Evolutionary conservation across 2,329 filamentous ascomycete species (phyloP).

Genomic region (Thelonectria olida): DNA sequence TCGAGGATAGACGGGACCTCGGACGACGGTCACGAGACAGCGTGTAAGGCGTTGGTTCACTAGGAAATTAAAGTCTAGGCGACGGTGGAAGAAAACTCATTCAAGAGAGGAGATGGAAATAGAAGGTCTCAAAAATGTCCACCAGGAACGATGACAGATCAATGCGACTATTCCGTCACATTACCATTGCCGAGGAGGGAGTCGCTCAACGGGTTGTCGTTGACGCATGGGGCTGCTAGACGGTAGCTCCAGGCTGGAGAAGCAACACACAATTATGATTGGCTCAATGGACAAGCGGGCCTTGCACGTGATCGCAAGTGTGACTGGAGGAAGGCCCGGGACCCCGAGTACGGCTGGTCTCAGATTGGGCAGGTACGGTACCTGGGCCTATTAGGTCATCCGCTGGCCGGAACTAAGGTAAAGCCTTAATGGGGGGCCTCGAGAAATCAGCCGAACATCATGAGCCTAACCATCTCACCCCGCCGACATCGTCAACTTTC

Average conservation of each 20-base stretch:
- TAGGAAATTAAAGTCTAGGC: neutral
- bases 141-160: constrained; percentile 11
- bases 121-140: neutral
- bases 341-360: neutral
- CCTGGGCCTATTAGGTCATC: constrained; percentile 20
- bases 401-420: too few species aligned
- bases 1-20: constrained; percentile 13
- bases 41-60: neutral
- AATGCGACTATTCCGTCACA: constrained; percentile 17
- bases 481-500: constrained; percentile 18
- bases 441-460: constrained; percentile 10
- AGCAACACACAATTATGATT: constrained; percentile 31
- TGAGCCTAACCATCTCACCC: constrained; percentile 16
- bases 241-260: constrained; percentile 28
- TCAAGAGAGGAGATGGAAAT: neutral
- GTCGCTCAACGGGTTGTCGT: constrained; percentile 21
- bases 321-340: neutral
- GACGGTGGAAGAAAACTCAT: neutral
- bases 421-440: constrained; percentile 1
- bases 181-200: constrained; percentile 24
- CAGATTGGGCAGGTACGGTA: constrained; percentile 4
- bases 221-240: constrained; percentile 32
- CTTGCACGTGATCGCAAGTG: constrained; percentile 23
- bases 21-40: constrained; percentile 26
- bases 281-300: neutral